Percentiles rank a stretch among this genome's conserved stretches.
Conservation (phyloP, 2,329 filamentous ascomycete genomes). For the Epicoccum sorghinum region DNA sequence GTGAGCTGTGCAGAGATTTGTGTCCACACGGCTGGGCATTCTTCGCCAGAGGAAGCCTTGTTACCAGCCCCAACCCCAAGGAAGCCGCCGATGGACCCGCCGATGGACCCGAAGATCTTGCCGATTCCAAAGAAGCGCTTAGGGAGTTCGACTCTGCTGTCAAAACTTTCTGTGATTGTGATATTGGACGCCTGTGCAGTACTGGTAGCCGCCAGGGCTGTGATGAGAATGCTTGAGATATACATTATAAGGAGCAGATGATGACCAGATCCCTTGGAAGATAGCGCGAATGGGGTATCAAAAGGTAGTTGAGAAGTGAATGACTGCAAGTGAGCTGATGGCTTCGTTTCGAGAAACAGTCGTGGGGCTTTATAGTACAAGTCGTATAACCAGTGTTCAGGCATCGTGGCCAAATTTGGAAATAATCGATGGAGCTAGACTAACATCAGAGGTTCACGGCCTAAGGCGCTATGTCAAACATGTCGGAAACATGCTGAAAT, state of each 20-base stretch:
- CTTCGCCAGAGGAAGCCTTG: neutral
- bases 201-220: conserved; percentile 33
- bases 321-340: conserved; percentile 15
- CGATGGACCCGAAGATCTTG: conserved; percentile 13
- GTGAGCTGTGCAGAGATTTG: conserved; percentile 43
- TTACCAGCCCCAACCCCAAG: too few relatives aligned
- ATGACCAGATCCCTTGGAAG: conserved; percentile 9
- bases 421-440: conserved; percentile 9
- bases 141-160: conserved; percentile 16
- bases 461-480: conserved; percentile 15
- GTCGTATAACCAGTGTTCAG: neutral
- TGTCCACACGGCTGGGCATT: conserved; percentile 41
- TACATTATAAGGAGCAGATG: conserved; percentile 39
- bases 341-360: conserved; percentile 6
- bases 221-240: conserved; percentile 36
- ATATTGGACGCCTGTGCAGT: conserved; percentile 34
- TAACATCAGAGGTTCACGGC: conserved; percentile 15
- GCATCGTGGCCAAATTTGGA: conserved; percentile 18
- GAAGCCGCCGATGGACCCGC: too few relatives aligned
- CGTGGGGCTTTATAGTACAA: conserved; percentile 27
- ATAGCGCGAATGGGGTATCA: conserved; percentile 9
- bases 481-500: conserved; percentile 15
- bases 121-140: conserved; percentile 24
- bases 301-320: conserved; percentile 17
- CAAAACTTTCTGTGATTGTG: conserved; percentile 25